Percentiles rank a stretch among this genome's conserved stretches.
Conservation (phyloP, 2,329 filamentous ascomycete species). For the Lachnellula suecica region DNA sequence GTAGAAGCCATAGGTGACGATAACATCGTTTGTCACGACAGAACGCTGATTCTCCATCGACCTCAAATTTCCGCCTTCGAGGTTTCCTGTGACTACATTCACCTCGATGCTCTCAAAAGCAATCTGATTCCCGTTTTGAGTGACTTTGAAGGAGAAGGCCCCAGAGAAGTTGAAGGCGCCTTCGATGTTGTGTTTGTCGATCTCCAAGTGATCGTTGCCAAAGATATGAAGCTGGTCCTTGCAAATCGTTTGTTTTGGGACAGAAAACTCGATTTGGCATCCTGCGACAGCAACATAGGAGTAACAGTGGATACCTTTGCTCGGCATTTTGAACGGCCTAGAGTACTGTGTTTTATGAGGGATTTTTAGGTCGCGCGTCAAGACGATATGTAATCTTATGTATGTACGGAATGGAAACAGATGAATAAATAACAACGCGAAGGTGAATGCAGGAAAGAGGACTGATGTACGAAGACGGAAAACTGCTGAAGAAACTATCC, state of each 20-base stretch:
- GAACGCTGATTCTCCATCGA: conserved; percentile 22
- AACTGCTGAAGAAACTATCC: too few species aligned
- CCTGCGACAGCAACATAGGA: conserved; percentile 40
- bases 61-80: conserved; percentile 38
- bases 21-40: conserved; percentile 34
- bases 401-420: too few species aligned
- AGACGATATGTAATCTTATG: too few species aligned
- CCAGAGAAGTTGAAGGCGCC: conserved; percentile 43
- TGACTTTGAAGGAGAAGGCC: conserved; percentile 43
- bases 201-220: conserved; percentile 41
- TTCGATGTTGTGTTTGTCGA: conserved; percentile 43
- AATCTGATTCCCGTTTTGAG: conserved; percentile 39
- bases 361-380: background rate
- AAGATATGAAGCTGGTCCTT: conserved; percentile 36
- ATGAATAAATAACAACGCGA: too few species aligned
- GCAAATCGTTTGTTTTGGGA: conserved; percentile 39
- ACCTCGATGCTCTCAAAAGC: conserved; percentile 45
- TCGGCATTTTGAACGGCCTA: conserved; percentile 36
- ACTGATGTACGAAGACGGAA: too few species aligned
- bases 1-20: conserved; percentile 48
- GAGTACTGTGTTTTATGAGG: background rate
- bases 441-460: too few species aligned
- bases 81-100: conserved; percentile 44
- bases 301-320: conserved; percentile 40
- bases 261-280: conserved; percentile 43